phyloP scores from a whole-genome alignment of 2,329 filamentous ascomycete genomes.

The Escovopsis sp. region DNA sequence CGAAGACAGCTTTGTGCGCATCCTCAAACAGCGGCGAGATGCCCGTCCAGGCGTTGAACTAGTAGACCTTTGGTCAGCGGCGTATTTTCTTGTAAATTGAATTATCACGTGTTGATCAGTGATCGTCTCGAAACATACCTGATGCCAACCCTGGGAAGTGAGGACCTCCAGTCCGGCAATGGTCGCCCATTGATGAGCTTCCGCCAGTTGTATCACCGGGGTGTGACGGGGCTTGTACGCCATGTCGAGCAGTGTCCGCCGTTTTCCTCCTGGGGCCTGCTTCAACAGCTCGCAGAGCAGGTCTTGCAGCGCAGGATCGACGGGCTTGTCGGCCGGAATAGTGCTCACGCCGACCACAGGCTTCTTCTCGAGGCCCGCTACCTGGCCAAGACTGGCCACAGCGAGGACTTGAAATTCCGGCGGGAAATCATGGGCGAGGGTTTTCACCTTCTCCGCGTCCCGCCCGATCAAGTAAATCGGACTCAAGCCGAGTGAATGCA shows the following conservation, averaged over 20 bases:
- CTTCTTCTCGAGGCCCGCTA: conserved; percentile 34
- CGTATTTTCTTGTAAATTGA: no score
- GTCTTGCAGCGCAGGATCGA: conserved; percentile 55
- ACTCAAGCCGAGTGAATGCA: conserved; percentile 67
- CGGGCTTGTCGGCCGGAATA: conserved; percentile 74
- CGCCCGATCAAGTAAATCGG: conserved; percentile 82
- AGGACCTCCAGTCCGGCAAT: conserved; percentile 82
- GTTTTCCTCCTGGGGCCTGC: conserved; percentile 14
- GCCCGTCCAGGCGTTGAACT: conserved; percentile 76
- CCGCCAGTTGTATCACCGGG: conserved; percentile 68
- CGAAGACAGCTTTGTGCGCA: conserved; percentile 46
- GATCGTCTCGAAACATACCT: conserved; percentile 36
- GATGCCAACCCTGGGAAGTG: conserved; percentile 76
- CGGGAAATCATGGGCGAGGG: conserved; percentile 59
- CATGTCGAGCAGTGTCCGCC: conserved; percentile 73
- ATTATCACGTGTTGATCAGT: not conserved
- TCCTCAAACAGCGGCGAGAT: conserved; percentile 59
- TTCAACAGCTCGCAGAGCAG: conserved; percentile 40
- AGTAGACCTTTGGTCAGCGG: conserved; percentile 8
- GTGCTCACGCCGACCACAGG: conserved; percentile 66
- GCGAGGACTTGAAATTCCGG: conserved; percentile 52
- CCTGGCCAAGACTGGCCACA: conserved; percentile 34
- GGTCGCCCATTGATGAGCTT: conserved; percentile 58
- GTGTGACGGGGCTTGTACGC: conserved; percentile 84
- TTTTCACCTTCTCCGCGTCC: conserved; percentile 49